Conservation (phyloP, 495 filamentous ascomycete genomes). For the Aspergillus avenaceus region DNA sequence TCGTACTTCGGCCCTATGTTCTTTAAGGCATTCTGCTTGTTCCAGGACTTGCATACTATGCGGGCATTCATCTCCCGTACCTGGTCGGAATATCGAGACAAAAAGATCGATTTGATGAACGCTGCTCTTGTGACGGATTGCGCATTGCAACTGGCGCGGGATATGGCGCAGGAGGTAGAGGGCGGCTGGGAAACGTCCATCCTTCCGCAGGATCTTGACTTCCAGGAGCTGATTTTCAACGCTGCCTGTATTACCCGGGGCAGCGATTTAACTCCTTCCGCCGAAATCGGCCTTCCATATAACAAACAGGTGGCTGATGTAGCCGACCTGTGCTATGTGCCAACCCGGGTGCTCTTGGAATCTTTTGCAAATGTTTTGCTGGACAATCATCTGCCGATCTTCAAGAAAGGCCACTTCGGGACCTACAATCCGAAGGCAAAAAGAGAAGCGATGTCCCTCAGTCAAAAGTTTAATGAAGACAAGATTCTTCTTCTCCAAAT, state of each 20-base stretch:
- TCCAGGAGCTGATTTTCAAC: slow-evolving; percentile 20
- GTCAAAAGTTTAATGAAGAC: slow-evolving; percentile 30
- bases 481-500: slow-evolving; percentile 25
- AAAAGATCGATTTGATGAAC: slow-evolving; percentile 30
- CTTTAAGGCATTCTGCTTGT: slow-evolving; percentile 26
- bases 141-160: slow-evolving; percentile 23
- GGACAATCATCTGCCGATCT: slow-evolving; percentile 20
- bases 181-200: slow-evolving; percentile 15
- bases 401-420: slow-evolving; percentile 28
- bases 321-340: slow-evolving; percentile 26
- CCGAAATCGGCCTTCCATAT: slow-evolving; percentile 28
- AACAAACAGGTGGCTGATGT: slow-evolving; percentile 25
- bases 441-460: slow-evolving; percentile 23
- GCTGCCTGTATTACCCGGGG: slow-evolving; percentile 11
- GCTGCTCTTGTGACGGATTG: slow-evolving; percentile 29
- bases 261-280: slow-evolving; percentile 15
- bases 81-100: slow-evolving; percentile 27
- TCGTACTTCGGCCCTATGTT: slow-evolving; percentile 15
- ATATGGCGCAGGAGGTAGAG: slow-evolving; percentile 18
- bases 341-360: slow-evolving; percentile 20
- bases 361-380: slow-evolving; percentile 24
- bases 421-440: slow-evolving; percentile 26
- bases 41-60: slow-evolving; percentile 25
- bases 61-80: slow-evolving; percentile 22
- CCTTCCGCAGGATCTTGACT: slow-evolving; percentile 4